Evolutionary conservation across 805 yeast genomes (phyloP).

Genomic region (Candida quercuum): DNA sequence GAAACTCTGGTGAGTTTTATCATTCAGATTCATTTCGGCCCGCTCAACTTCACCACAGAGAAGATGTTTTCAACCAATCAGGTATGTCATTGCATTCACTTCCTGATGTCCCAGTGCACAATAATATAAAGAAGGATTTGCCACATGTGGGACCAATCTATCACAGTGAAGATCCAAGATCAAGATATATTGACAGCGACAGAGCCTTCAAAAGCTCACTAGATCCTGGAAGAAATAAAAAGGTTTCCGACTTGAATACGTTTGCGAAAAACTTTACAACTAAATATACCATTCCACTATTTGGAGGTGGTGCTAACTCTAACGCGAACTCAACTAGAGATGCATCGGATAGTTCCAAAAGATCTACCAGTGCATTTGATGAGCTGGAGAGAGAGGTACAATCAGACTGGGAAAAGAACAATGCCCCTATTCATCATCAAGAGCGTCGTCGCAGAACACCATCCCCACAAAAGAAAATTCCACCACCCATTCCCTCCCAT

Average conservation of each 20-base stretch:
- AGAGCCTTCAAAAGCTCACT: not conserved
- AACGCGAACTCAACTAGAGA: conserved; percentile 1
- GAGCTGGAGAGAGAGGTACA: conserved; percentile 30
- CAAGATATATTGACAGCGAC: no score
- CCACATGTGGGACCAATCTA: no score
- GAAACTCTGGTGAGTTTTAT: not conserved
- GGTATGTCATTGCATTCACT: conserved; percentile 14
- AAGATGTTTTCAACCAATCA: conserved; percentile 2
- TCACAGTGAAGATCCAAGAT: no score
- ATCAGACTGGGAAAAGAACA: conserved; percentile 23
- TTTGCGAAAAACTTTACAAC: conserved; percentile 16
- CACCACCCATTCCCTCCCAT: conserved; percentile 26
- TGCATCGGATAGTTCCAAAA: not conserved
- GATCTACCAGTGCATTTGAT: conserved; percentile 23
- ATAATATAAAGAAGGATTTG: conserved; percentile 4
- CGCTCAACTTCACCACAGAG: not conserved
- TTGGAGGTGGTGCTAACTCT: conserved; percentile 4
- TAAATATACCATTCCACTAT: conserved; percentile 7
- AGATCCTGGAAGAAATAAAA: conserved; percentile 3
- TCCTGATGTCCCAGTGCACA: conserved; percentile 20
- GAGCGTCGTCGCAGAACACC: not conserved
- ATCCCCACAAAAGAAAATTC: conserved; percentile 3
- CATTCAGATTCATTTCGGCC: conserved; percentile 3
- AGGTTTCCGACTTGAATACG: conserved; percentile 5
- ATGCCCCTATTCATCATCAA: not conserved